phyloP scores from a whole-genome alignment of 176 grass and related monocot genomes.

The Oryza australiensis region DNA sequence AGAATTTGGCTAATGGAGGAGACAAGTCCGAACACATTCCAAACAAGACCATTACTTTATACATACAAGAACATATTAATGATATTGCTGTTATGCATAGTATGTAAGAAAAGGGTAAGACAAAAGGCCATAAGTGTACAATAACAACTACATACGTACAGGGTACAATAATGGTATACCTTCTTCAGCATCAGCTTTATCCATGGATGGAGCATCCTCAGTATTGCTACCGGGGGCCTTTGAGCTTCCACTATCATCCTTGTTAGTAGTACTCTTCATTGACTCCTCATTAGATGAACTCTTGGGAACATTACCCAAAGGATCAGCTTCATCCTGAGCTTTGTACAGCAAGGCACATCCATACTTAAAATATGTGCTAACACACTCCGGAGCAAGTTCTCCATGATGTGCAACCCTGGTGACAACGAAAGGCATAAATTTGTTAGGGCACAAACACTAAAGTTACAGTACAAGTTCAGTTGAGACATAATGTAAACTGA shows the following conservation, averaged over 20 bases:
- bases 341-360: conserved; percentile 84
- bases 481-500: not conserved
- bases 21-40: not conserved
- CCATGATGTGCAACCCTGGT: conserved; percentile 62
- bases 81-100: not conserved
- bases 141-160: not conserved
- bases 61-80: not conserved
- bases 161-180: conserved; percentile 37
- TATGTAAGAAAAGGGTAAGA: not conserved
- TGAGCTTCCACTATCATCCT: conserved; percentile 58
- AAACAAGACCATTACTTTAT: conserved; percentile 8
- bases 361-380: conserved; percentile 88
- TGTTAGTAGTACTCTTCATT: conserved; percentile 49
- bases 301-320: conserved; percentile 82
- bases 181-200: conserved; percentile 46
- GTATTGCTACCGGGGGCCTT: conserved; percentile 50
- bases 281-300: conserved; percentile 49
- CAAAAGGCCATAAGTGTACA: not conserved
- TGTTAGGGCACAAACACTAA: not conserved
- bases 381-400: conserved; percentile 89
- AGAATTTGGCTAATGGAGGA: not conserved
- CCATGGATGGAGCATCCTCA: conserved; percentile 33
- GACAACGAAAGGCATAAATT: not conserved
- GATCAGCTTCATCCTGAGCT: conserved; percentile 85
- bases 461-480: not conserved